Evolutionary conservation across 2,329 filamentous ascomycete genomes (phyloP), one percentile per base, ranked within the genome.

Genomic region (Ceratocystis smalleyi): DNA sequence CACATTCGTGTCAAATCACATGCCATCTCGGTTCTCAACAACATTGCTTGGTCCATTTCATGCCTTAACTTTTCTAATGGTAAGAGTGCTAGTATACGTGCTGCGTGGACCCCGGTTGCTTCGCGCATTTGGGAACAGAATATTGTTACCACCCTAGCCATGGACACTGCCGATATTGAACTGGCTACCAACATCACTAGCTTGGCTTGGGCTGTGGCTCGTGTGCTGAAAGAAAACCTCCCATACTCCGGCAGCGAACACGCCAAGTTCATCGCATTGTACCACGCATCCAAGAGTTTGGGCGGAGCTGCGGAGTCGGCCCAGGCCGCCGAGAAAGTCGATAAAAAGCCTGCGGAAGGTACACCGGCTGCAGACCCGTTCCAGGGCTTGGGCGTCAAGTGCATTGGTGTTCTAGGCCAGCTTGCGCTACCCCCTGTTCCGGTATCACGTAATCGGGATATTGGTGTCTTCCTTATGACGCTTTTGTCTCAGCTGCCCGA

Each of bases 11-110:
- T 85, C 49, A 81, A 81, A 67, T 72, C 72, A 22, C 77, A 80
- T 68, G 80, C 84, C 19, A 73, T 87, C 27, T 80, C 81, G 1
- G 79, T 83, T 17, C 76, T 88, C 66, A 86, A 82, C 75, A 87
- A 87, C 72, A 81, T 87, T 63, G 77, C 84, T 63, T 87, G 85
- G 83, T 84, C 83, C 10, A 75, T 85, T 49, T 83, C 82, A 7
- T 79, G 80, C 69, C 75, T 84, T 68, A 82, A 85, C 72, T 83
- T 84, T 69, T 75, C 77, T 27, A 77, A 81, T 40, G 73, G 74
- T n/a, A 76, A 77, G 62, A 82, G 83, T 70, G 73, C 76, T 3
- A 74, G 75, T 64, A 76, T 87, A 64, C 76, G 77, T 62, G 74
- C 73, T 59, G 77, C 77, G 3, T 87, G 85, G 84, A 71, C 72